These are phyloP conservation scores for Neurospora tetraspora DNA, from an alignment of 495 filamentous ascomycete species.

Conservation along the genomic window DNA sequence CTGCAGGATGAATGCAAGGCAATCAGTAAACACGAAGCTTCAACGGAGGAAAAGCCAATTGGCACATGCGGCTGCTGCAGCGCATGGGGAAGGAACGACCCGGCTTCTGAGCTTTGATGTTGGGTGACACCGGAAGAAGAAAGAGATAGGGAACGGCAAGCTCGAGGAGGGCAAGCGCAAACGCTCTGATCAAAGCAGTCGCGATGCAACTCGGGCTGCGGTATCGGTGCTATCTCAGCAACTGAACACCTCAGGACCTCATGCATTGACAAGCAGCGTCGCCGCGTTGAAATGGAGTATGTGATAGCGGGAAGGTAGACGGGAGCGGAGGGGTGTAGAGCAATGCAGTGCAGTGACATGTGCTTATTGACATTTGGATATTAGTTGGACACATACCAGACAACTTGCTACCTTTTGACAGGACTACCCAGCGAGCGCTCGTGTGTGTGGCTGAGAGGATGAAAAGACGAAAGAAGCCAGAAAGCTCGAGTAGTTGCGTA, in stretches of 20 bases:
- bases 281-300: background rate
- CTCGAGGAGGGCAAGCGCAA: background rate
- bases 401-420: background rate
- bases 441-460: background rate
- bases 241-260: background rate
- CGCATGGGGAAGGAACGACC: background rate
- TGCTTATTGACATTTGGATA: background rate
- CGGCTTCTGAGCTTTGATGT: background rate
- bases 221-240: background rate
- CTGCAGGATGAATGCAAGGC: conserved; percentile 9
- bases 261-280: background rate
- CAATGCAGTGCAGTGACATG: background rate
- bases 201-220: background rate
- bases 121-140: background rate
- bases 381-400: background rate
- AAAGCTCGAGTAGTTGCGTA: background rate
- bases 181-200: background rate
- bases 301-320: background rate
- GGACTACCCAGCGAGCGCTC: background rate
- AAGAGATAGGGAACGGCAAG: too few species aligned
- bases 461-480: background rate
- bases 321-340: background rate
- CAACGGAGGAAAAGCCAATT: conserved; percentile 11
- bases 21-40: conserved; percentile 14
- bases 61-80: conserved; percentile 5